phyloP scores from a whole-genome alignment of 1,139 yeast genomes.

The Taiozyma sp. region DNA sequence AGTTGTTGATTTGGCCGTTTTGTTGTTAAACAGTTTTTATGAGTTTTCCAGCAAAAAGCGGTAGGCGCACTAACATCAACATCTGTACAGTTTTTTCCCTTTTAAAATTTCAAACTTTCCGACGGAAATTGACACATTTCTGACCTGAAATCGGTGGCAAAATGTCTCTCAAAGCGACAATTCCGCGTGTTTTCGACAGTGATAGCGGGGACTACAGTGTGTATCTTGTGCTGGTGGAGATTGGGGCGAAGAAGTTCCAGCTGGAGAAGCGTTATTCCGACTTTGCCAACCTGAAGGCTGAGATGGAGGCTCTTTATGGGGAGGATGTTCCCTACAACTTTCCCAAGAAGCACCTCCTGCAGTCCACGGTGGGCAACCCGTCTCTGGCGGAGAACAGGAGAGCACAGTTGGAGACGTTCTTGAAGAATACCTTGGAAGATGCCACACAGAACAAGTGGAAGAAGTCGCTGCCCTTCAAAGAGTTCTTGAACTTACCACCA shows the following conservation, averaged over 20 bases:
- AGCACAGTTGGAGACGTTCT: slow-evolving; percentile 39
- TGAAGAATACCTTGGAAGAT: slow-evolving; percentile 44
- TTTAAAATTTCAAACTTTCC: too few relatives aligned
- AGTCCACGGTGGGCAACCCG: slow-evolving; percentile 21
- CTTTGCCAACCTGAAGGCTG: slow-evolving; percentile 40
- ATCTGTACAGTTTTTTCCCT: neutral
- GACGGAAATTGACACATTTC: neutral
- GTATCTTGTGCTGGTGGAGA: slow-evolving; percentile 30
- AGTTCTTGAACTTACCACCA: slow-evolving; percentile 31
- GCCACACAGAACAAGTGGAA: slow-evolving; percentile 35
- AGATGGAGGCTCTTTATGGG: slow-evolving; percentile 40
- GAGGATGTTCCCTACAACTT: slow-evolving; percentile 39
- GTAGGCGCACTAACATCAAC: neutral
- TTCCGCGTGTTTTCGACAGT: slow-evolving; percentile 18
- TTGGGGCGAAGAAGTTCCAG: slow-evolving; percentile 23
- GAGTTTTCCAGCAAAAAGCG: neutral
- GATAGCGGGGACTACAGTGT: slow-evolving; percentile 30
- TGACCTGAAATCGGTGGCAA: neutral
- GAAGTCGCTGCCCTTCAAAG: slow-evolving; percentile 28
- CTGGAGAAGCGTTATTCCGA: slow-evolving; percentile 45
- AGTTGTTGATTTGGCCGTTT: neutral
- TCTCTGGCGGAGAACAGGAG: slow-evolving; percentile 44
- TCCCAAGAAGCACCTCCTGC: slow-evolving; percentile 16
- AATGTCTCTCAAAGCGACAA: slow-evolving; percentile 7
- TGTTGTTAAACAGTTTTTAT: neutral